Evolutionary conservation across 208 protist genomes (phyloP), one percentile per base, ranked within the genome.

Genomic region (Trypanosomatidae sp.): DNA sequence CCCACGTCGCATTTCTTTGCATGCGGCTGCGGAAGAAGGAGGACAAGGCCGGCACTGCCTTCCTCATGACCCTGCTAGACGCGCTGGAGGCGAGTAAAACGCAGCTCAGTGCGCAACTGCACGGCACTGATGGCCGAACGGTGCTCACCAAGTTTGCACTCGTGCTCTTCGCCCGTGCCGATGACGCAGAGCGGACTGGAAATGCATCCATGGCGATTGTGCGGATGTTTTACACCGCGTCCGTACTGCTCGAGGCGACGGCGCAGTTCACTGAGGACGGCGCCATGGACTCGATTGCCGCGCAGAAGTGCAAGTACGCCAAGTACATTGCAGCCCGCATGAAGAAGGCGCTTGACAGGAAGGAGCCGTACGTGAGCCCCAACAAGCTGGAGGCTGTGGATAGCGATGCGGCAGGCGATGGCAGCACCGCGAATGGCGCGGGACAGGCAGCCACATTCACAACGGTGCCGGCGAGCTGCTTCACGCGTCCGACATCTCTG

Each of bases 171-270:
- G 53, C 84, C 8, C 73, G 76, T n/a, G 91, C 89, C n/a, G 91
- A 96, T 66, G 88, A 94, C 58, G 86, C 75, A 46, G 91, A 96
- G 76, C 81, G 87, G 30, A 84, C 76, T 17, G 87, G 88, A 2
- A 52, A 72, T 52, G 80, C 82, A 6, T 83, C 71, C 46, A 39
- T 90, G 66, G 77, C 66, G n/a, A 71, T 91, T 25, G 89, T 93
- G 30, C 86, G 83, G 6, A 67, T 87, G 47, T 96, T 96, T 58
- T 93, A 91, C 76, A 82, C 91, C 60, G 9, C 89, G 25, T 76
- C 89, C 0, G 28, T 93, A 15, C 71, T 96, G 3, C 86, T 96
- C 66, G 89, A 94, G 66, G 91, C 91, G 10, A 96, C 91, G 65
- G 86, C 47, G 70, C 89, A 94, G 78, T 96, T 94, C 71, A 93